Evolutionary conservation across 2,329 filamentous ascomycete genomes (phyloP).

Genomic region (Diaporthe ampelina): DNA sequence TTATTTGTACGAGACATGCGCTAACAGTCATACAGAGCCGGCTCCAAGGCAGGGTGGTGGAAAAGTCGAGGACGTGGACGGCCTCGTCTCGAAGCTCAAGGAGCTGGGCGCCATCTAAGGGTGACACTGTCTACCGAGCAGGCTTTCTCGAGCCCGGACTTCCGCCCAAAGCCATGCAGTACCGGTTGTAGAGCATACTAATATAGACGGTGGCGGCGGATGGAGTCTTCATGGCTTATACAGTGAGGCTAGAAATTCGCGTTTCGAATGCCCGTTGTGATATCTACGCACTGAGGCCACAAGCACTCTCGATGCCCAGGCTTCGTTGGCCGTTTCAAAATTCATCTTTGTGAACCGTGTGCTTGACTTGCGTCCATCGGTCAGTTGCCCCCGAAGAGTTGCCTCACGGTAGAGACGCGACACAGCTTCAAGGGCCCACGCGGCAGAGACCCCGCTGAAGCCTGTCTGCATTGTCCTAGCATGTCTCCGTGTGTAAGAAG

Average conservation of each 20-base stretch:
- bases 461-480: too few relatives aligned
- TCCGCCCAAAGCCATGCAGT: background rate
- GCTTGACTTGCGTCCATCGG: background rate
- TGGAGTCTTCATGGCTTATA: background rate
- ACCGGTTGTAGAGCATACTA: slow-evolving; percentile 2
- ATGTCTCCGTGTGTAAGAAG: too few relatives aligned
- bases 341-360: too few relatives aligned
- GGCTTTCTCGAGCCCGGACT: background rate
- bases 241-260: background rate
- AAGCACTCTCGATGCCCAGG: background rate
- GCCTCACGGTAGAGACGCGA: too few relatives aligned
- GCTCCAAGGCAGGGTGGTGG: slow-evolving; percentile 89
- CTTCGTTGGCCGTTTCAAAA: background rate
- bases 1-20: slow-evolving; percentile 25
- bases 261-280: background rate
- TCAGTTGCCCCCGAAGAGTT: too few relatives aligned
- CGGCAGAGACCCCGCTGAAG: too few relatives aligned
- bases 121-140: background rate
- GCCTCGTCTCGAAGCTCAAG: slow-evolving; percentile 94
- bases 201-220: slow-evolving; percentile 3
- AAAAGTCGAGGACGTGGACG: slow-evolving; percentile 97
- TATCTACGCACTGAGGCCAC: background rate
- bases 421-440: too few relatives aligned
- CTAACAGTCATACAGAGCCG: slow-evolving; percentile 73
- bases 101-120: slow-evolving; percentile 89